Evolutionary conservation across 768 basidiomycete species (phyloP), one percentile per base, ranked within the genome.

Genomic region (Lactarius psammicola): DNA sequence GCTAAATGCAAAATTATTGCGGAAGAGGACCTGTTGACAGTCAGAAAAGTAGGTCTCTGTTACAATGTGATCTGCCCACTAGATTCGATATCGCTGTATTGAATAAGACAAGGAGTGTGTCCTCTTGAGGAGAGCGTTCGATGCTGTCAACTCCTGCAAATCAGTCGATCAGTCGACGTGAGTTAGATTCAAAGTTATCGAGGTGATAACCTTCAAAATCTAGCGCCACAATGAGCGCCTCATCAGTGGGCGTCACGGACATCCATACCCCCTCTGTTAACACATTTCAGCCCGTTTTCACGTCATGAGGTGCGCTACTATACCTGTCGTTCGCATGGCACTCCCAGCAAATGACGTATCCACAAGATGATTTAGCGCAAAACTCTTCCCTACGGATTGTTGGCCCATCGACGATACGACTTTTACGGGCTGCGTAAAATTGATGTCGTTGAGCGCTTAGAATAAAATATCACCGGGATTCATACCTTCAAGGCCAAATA

Each of bases 361-460:
- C 0, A 79, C 80, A 9, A 88, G 75, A 66, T 87, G 86, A 60
- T 87, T 87, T 40, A 87, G 71, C 0, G 82, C 75, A 60, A 81
- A 87, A 59, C 81, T 84, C 68, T 87, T 87, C 0, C 86, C 87
- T 1, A 87, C 86, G 0, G 84, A 86, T 69, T 87, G 86, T 71
- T 87, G 85, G 1, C 85, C 86, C 86, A 87, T 87, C 0, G 86
- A 87, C 0, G 86, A 85, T 1, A 87, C 85, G 2, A 87, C 87
- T 67, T n/a, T 82, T 13, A 87, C 85, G 2, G 85, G 85, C 84
- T 87, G 57, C 15, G 33, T 40, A 57, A 55, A 54, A 20, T 33
- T 36, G 51, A 9, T 4, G 1, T 54, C 20, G 26, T 9, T n/a
- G 3, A 13, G 30, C 46, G 34, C 60, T 62, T 36, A 40, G 1